Evolutionary conservation across 345 rosid genomes (phyloP).

Genomic region (Eucalyptus curtisii): DNA sequence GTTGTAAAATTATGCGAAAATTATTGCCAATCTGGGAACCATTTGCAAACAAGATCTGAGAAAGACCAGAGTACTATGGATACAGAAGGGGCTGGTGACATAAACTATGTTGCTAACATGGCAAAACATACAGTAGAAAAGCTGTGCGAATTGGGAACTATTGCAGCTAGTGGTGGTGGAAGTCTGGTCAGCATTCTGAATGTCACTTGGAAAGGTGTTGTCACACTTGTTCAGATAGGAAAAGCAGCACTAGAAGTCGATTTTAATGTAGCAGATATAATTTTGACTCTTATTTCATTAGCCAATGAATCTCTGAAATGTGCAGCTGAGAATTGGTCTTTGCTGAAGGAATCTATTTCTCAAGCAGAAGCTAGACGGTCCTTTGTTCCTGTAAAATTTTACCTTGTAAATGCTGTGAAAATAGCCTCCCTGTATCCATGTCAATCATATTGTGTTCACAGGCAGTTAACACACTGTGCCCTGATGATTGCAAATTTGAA

Average conservation of each 20-base stretch:
- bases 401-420: constrained; percentile 72
- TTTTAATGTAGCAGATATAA: constrained; percentile 53
- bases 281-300: constrained; percentile 45
- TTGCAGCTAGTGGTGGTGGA: constrained; percentile 81
- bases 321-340: constrained; percentile 69
- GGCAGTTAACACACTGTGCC: constrained; percentile 40
- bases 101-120: constrained; percentile 30
- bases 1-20: constrained; percentile 52
- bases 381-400: constrained; percentile 84
- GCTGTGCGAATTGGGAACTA: constrained; percentile 54
- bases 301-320: constrained; percentile 50
- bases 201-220: constrained; percentile 90
- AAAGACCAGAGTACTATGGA: constrained; percentile 3
- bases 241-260: constrained; percentile 28
- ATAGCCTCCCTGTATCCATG: constrained; percentile 57
- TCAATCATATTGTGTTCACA: constrained; percentile 46
- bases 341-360: constrained; percentile 45
- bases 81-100: constrained; percentile 10
- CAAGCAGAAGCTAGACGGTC: constrained; percentile 70
- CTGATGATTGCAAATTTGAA: constrained; percentile 49
- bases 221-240: constrained; percentile 64
- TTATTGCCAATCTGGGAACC: constrained; percentile 26
- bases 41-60: constrained; percentile 11
- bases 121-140: constrained; percentile 34
- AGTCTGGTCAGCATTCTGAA: constrained; percentile 78